These are phyloP conservation scores for Leishmania lainsoni DNA, from an alignment of 208 protist species.

Conservation along the genomic window DNA sequence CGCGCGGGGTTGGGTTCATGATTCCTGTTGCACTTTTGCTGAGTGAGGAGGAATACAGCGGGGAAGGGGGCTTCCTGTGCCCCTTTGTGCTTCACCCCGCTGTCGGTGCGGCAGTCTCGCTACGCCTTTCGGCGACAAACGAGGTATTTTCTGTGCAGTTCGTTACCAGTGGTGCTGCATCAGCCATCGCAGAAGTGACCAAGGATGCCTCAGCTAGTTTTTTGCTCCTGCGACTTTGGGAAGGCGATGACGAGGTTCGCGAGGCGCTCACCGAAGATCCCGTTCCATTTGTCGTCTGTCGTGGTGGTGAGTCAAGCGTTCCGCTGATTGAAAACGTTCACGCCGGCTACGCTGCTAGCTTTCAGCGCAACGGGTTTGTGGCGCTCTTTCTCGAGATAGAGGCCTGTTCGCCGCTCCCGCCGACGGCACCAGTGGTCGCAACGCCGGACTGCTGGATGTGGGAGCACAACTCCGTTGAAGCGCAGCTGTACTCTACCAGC, in stretches of 20 bases:
- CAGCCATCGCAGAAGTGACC: background rate
- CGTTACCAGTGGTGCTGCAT: slow-evolving; percentile 40
- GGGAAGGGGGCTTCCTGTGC: slow-evolving; percentile 36
- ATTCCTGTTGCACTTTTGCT: slow-evolving; percentile 43
- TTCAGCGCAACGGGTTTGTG: slow-evolving; percentile 34
- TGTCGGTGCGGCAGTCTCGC: slow-evolving; percentile 50
- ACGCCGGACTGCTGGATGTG: slow-evolving; percentile 58
- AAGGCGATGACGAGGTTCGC: slow-evolving; percentile 14
- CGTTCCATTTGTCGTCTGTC: slow-evolving; percentile 37
- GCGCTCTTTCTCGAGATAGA: slow-evolving; percentile 25
- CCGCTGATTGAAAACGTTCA: slow-evolving; percentile 31
- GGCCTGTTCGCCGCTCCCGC: slow-evolving; percentile 8
- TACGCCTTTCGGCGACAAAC: slow-evolving; percentile 29
- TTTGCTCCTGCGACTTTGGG: slow-evolving; percentile 23
- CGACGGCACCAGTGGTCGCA: slow-evolving; percentile 34
- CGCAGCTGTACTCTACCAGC: slow-evolving; percentile 45
- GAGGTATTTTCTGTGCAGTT: slow-evolving; percentile 37
- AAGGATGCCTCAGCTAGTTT: slow-evolving; percentile 8
- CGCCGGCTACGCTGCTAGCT: slow-evolving; percentile 29
- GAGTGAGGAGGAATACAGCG: slow-evolving; percentile 40
- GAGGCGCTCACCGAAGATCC: slow-evolving; percentile 25
- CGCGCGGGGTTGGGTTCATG: slow-evolving; percentile 22
- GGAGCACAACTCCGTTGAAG: slow-evolving; percentile 48
- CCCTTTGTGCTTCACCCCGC: slow-evolving; percentile 59
- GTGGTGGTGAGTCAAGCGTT: slow-evolving; percentile 30